Evolutionary conservation across 768 basidiomycete species (phyloP).

Genomic region (Mycena filopes): DNA sequence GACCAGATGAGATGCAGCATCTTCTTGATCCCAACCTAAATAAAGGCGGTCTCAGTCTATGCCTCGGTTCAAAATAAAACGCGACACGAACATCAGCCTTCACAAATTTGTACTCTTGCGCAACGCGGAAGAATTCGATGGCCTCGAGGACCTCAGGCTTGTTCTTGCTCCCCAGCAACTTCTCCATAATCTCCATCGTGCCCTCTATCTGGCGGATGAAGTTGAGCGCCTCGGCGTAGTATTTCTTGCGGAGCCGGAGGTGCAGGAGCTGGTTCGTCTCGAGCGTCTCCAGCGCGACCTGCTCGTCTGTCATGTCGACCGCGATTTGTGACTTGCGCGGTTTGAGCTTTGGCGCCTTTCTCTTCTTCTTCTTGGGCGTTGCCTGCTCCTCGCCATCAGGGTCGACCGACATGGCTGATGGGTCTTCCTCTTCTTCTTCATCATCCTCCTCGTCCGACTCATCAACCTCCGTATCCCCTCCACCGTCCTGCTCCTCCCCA

Average conservation of each 20-base stretch:
- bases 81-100: slow-evolving; percentile 70
- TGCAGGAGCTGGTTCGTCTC: slow-evolving; percentile 73
- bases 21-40: slow-evolving; percentile 87
- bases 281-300: slow-evolving; percentile 74
- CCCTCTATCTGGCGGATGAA: slow-evolving; percentile 75
- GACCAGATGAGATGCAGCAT: slow-evolving; percentile 98
- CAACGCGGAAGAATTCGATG: slow-evolving; percentile 90
- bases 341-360: slow-evolving; percentile 58
- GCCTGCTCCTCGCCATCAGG: slow-evolving; percentile 44
- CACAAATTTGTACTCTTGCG: slow-evolving; percentile 83
- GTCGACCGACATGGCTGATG: slow-evolving; percentile 50
- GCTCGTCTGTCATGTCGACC: slow-evolving; percentile 76
- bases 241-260: slow-evolving; percentile 82
- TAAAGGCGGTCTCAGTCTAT: slow-evolving; percentile 13
- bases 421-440: slow-evolving; percentile 47
- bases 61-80: neutral
- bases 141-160: slow-evolving; percentile 86
- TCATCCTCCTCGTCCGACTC: slow-evolving; percentile 46
- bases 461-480: slow-evolving; percentile 45
- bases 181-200: slow-evolving; percentile 77
- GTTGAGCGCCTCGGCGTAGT: slow-evolving; percentile 83
- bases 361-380: slow-evolving; percentile 50
- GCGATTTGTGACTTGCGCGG: slow-evolving; percentile 79
- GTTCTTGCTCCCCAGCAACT: slow-evolving; percentile 87
- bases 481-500: slow-evolving; percentile 49